Conservation (phyloP, 140 eudicot genomes). For the Bidens hawaiensis region DNA sequence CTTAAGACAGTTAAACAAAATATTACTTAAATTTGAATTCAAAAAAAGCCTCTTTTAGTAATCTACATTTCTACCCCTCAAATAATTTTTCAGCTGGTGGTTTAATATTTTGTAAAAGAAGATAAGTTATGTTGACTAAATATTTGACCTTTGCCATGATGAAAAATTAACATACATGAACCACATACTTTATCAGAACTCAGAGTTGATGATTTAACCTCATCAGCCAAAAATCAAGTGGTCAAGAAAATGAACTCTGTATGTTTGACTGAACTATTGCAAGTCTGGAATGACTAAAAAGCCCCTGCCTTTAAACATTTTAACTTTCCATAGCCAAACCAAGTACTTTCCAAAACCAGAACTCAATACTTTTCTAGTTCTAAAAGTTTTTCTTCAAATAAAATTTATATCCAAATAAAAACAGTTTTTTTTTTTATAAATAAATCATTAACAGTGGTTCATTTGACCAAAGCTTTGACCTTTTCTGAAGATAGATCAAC, state of each 20-base stretch:
- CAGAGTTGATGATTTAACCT: constrained; percentile 11
- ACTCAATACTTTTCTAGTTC: constrained; percentile 7
- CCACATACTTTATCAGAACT: constrained; percentile 14
- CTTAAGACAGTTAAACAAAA: not conserved
- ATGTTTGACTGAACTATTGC: constrained; percentile 5
- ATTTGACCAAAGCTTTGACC: constrained; percentile 8
- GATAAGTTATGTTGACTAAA: not conserved
- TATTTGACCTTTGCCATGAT: not conserved
- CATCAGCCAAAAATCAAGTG: constrained; percentile 11
- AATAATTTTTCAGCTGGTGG: no score
- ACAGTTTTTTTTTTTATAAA: not conserved
- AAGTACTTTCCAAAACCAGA: constrained; percentile 13
- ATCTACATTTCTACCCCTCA: not conserved
- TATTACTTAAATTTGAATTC: not conserved
- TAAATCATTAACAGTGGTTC: not conserved
- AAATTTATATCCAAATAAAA: not conserved
- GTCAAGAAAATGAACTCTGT: not conserved
- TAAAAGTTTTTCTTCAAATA: not conserved
- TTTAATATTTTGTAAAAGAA: not conserved
- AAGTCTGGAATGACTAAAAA: constrained; percentile 1
- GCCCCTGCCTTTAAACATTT: constrained; percentile 7
- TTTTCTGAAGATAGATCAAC: not conserved
- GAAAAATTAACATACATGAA: constrained; percentile 10
- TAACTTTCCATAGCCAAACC: constrained; percentile 22
- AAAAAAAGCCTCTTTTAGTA: not conserved